Percentiles rank a stretch among this genome's conserved stretches.
phyloP scores from a whole-genome alignment of 495 filamentous ascomycete genomes.

The Neurospora pannonica region DNA sequence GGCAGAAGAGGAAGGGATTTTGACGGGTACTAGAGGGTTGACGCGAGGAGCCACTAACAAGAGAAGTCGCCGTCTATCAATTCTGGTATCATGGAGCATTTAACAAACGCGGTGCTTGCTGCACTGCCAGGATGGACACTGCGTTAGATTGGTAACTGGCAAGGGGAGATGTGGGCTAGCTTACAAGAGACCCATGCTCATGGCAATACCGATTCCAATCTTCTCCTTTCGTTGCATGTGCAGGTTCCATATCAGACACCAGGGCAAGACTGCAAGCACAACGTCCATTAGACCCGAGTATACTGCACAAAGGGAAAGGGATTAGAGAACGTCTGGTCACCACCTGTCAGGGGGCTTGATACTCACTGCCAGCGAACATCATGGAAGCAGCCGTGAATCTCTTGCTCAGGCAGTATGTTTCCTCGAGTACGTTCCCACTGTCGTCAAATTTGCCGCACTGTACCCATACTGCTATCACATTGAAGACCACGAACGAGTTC shows the following conservation, averaged over 20 bases:
- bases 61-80: slow-evolving; percentile 16
- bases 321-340: neutral
- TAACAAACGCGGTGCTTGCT: slow-evolving; percentile 21
- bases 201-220: slow-evolving; percentile 27
- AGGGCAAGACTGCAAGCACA: slow-evolving; percentile 25
- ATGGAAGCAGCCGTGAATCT: slow-evolving; percentile 2
- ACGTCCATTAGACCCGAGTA: slow-evolving; percentile 30
- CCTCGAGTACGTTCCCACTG: no score
- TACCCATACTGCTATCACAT: slow-evolving; percentile 14
- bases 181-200: slow-evolving; percentile 34
- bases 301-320: slow-evolving; percentile 1
- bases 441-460: slow-evolving; percentile 7
- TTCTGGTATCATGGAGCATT: slow-evolving; percentile 15
- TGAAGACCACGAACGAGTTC: slow-evolving; percentile 18
- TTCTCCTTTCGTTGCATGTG: slow-evolving; percentile 28
- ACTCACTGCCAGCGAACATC: slow-evolving; percentile 17
- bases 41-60: slow-evolving; percentile 5
- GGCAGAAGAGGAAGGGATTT: neutral
- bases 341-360: neutral
- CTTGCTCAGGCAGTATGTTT: no score
- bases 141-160: neutral
- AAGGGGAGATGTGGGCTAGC: neutral
- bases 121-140: slow-evolving; percentile 10
- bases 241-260: slow-evolving; percentile 24
- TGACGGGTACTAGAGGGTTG: neutral